Percentiles rank a stretch among this genome's conserved stretches.
Conservation (phyloP, 2,329 filamentous ascomycete genomes). For the Hypomyces rosellus region DNA sequence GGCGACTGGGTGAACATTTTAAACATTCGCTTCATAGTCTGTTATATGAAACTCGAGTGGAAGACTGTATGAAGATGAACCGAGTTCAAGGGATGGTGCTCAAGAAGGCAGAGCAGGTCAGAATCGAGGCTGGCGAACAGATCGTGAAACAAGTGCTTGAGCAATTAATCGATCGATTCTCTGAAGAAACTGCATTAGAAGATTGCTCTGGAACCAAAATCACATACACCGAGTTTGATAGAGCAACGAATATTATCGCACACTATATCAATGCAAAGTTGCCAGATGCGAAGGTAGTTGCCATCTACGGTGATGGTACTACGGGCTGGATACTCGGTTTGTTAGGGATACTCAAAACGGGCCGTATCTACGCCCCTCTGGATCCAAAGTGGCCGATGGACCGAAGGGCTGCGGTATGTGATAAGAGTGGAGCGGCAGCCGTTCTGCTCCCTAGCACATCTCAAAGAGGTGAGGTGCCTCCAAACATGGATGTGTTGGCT, state of each 20-base stretch:
- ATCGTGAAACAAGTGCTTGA: not conserved
- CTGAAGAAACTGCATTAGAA: not conserved
- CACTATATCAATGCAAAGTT: not conserved
- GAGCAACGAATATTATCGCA: not conserved
- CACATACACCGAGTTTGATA: not conserved
- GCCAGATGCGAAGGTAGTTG: not conserved
- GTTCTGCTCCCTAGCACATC: not conserved
- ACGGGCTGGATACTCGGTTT: conserved; percentile 6
- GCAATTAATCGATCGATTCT: not conserved
- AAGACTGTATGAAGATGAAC: not conserved
- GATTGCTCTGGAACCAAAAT: not conserved
- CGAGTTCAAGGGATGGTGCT: not conserved
- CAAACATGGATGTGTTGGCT: not conserved
- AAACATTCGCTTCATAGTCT: conserved; percentile 4
- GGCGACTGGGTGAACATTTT: conserved; percentile 3
- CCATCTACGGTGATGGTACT: conserved; percentile 7
- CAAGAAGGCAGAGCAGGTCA: not conserved
- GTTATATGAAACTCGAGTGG: not conserved
- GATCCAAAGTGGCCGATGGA: conserved; percentile 9
- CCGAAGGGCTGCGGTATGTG: not conserved
- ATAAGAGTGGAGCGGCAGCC: not conserved
- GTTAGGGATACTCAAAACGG: conserved; percentile 4
- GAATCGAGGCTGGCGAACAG: not conserved
- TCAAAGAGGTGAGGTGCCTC: not conserved
- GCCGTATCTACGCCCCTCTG: conserved; percentile 5